These are phyloP conservation scores for Phytophthora citrophthora DNA, from an alignment of 352 stramenopile genomes.

Conservation along the genomic window DNA sequence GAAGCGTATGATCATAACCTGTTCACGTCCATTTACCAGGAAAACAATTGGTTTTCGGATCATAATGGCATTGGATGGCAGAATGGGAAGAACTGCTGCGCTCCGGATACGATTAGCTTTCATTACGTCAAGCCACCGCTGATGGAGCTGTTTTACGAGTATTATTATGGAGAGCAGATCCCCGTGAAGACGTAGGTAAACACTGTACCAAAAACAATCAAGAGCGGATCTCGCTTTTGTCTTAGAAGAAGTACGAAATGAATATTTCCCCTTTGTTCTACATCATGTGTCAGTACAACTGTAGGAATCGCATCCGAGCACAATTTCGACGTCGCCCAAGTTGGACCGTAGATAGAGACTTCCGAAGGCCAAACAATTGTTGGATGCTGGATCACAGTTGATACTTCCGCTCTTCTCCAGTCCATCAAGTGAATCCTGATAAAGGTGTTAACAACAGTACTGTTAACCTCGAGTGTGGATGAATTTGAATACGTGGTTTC, in stretches of 20 bases:
- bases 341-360: slow-evolving; percentile 68
- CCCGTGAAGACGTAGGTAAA: slow-evolving; percentile 4
- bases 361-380: slow-evolving; percentile 69
- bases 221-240: background rate
- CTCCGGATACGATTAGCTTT: slow-evolving; percentile 81
- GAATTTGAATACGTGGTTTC: background rate
- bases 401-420: slow-evolving; percentile 66
- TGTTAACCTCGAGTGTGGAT: background rate
- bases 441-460: background rate
- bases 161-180: slow-evolving; percentile 59
- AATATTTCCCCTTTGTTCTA: too few relatives aligned
- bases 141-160: slow-evolving; percentile 88
- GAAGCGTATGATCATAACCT: slow-evolving; percentile 75
- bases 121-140: slow-evolving; percentile 88
- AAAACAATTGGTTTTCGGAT: slow-evolving; percentile 92
- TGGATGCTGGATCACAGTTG: slow-evolving; percentile 60
- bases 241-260: background rate
- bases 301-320: slow-evolving; percentile 72
- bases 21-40: slow-evolving; percentile 81
- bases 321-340: slow-evolving; percentile 69
- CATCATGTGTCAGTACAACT: slow-evolving; percentile 48
- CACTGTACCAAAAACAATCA: too few relatives aligned
- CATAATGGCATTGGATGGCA: slow-evolving; percentile 83
- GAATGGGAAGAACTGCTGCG: slow-evolving; percentile 78
- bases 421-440: slow-evolving; percentile 21